phyloP scores from a whole-genome alignment of 805 yeast genomes.

The Ogataea degrootiae region DNA sequence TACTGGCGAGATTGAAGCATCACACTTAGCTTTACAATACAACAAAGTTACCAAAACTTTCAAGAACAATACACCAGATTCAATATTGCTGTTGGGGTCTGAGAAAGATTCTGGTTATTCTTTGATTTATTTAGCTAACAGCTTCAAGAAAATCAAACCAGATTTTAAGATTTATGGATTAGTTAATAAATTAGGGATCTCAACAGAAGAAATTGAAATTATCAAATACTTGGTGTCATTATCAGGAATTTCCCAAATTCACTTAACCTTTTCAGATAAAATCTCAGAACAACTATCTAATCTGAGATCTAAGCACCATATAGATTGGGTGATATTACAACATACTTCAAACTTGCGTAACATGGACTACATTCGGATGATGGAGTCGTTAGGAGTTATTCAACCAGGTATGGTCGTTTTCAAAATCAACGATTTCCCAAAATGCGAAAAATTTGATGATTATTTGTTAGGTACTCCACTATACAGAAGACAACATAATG shows the following conservation, averaged over 20 bases:
- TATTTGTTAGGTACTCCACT: slow-evolving; percentile 22
- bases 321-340: slow-evolving; percentile 20
- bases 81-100: slow-evolving; percentile 12
- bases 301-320: neutral
- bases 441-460: slow-evolving; percentile 1
- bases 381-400: slow-evolving; percentile 20
- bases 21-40: slow-evolving; percentile 1
- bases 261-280: slow-evolving; percentile 4
- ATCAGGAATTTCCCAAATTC: slow-evolving; percentile 15
- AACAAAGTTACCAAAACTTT: slow-evolving; percentile 1
- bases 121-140: slow-evolving; percentile 14
- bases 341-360: slow-evolving; percentile 9
- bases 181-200: slow-evolving; percentile 5
- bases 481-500: slow-evolving; percentile 7
- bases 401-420: slow-evolving; percentile 16
- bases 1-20: neutral
- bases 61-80: slow-evolving; percentile 6
- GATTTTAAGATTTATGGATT: slow-evolving; percentile 13
- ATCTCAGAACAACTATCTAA: slow-evolving; percentile 1
- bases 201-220: slow-evolving; percentile 6
- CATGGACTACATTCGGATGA: slow-evolving; percentile 11
- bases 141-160: slow-evolving; percentile 9
- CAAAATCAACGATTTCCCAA: slow-evolving; percentile 9
- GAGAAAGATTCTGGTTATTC: slow-evolving; percentile 22
- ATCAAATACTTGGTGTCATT: slow-evolving; percentile 15